Evolutionary conservation across 1,284 basidiomycete species (phyloP), one percentile per base, ranked within the genome.

Genomic region (Trichosporon sp.): DNA sequence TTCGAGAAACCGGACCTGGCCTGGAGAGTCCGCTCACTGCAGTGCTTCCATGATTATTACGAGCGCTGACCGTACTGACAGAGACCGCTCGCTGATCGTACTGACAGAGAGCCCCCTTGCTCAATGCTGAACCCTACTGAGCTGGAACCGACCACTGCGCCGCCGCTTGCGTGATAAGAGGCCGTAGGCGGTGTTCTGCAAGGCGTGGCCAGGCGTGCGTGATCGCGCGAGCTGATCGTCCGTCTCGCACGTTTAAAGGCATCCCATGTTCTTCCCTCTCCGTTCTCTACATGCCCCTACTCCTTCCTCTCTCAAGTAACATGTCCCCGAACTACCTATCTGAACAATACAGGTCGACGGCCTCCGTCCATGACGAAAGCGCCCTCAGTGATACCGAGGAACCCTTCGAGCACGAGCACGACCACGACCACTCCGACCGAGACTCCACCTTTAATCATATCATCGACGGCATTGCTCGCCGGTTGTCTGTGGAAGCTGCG

Each of bases 401-500:
- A 13, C 46, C 46, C 21, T 49, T 49, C 25, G 49, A 52, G 3
- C 8, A 31, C 25, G 21, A 29, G 3, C 19, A 25, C 44, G 16
- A 25, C 7, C 49, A 31, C 14, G 14, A 10, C 3, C 27, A 14
- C 3, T 16, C 11, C 7, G 23, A 25, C 16, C 49, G 31, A 4
- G 49, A 52, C 11, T 52, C 49, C 1, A 52, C 7, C 13, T 31
- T 52, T 16, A 27, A 52, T 27, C 49, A 52, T 13, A 16, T 52
- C 49, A 25, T 52, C 9, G 49, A 52, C 27, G 49, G 49, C 27
- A 16, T 52, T 13, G 49, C 49, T 16, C 14, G 49, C 9, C 49
- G 49, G 6, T 29, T 68, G n/a, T 60, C 58, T 0, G 67, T 64
- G 31, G 67, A 68, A 21, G 67, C 67, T 0, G 60, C 58, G 6